Conservation (phyloP, 2,329 filamentous ascomycete species). For the Trichophyton simii region DNA sequence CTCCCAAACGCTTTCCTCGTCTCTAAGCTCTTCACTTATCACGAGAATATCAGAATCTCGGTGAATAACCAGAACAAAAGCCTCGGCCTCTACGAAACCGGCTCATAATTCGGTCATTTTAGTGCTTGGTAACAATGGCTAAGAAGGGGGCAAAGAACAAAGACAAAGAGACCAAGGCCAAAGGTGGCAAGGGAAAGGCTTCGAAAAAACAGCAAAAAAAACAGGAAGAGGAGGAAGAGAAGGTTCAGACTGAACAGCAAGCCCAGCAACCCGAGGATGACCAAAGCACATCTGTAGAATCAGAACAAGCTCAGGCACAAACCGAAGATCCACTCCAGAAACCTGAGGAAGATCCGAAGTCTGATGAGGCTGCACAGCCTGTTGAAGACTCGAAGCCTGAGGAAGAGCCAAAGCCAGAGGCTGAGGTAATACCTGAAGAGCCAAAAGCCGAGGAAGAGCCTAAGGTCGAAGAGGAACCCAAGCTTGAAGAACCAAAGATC, state of each 20-base stretch:
- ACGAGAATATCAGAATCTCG: neutral
- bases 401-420: neutral
- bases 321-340: neutral
- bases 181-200: slow-evolving; percentile 10
- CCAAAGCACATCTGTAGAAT: neutral
- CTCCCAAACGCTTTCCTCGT: neutral
- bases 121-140: slow-evolving; percentile 6
- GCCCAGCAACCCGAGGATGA: neutral
- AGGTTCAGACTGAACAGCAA: neutral
- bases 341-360: neutral
- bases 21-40: neutral
- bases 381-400: neutral
- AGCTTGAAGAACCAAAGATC: neutral
- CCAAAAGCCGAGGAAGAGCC: neutral
- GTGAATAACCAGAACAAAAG: neutral
- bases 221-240: slow-evolving; percentile 5
- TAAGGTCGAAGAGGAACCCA: neutral
- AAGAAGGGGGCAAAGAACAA: slow-evolving; percentile 10
- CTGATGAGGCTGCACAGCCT: neutral
- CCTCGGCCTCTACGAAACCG: neutral
- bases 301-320: slow-evolving; percentile 7
- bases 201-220: slow-evolving; percentile 10
- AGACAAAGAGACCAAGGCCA: slow-evolving; percentile 8
- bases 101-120: neutral
- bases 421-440: neutral